Evolutionary conservation across 768 basidiomycete species (phyloP).

Genomic region (Trametes gibbosa): DNA sequence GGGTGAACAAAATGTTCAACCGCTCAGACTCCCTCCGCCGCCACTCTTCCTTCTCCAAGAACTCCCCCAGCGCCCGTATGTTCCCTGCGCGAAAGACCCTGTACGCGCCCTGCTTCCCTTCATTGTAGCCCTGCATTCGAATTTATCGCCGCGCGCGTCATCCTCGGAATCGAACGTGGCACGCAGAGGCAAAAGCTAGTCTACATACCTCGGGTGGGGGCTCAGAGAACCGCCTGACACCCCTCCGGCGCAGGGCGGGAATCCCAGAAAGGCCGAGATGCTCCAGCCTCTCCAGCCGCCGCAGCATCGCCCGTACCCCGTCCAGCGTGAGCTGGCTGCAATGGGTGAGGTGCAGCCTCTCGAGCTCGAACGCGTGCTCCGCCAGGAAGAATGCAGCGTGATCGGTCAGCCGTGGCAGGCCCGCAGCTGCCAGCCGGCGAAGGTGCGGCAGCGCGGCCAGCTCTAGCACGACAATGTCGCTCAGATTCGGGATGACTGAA

Average conservation of each 20-base stretch:
- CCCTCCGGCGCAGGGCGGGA: constrained; percentile 64
- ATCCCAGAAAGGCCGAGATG: constrained; percentile 83
- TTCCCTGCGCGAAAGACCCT: constrained; percentile 78
- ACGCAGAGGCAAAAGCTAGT: not conserved
- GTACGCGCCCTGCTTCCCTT: constrained; percentile 66
- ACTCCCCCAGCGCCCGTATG: constrained; percentile 56
- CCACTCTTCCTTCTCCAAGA: constrained; percentile 68
- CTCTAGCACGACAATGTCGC: constrained; percentile 83
- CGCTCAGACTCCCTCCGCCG: constrained; percentile 58
- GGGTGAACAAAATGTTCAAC: constrained; percentile 54
- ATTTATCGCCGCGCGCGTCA: not conserved
- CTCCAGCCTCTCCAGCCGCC: constrained; percentile 55
- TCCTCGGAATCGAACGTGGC: not conserved
- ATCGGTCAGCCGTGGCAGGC: constrained; percentile 82
- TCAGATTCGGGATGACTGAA: constrained; percentile 78
- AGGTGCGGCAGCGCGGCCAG: constrained; percentile 67
- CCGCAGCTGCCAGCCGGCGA: constrained; percentile 75
- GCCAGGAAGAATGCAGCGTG: constrained; percentile 76
- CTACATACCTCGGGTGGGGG: constrained; percentile 56
- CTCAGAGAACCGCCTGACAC: constrained; percentile 77
- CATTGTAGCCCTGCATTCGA: constrained; percentile 53
- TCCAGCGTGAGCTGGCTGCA: constrained; percentile 79
- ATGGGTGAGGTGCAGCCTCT: constrained; percentile 83
- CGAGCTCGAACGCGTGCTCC: constrained; percentile 65
- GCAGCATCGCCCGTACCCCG: constrained; percentile 69